Percentiles rank a stretch among this genome's conserved stretches.
These are phyloP conservation scores for Diospyros kaki DNA, from an alignment of 148 eudicot genomes.

Conservation along the genomic window DNA sequence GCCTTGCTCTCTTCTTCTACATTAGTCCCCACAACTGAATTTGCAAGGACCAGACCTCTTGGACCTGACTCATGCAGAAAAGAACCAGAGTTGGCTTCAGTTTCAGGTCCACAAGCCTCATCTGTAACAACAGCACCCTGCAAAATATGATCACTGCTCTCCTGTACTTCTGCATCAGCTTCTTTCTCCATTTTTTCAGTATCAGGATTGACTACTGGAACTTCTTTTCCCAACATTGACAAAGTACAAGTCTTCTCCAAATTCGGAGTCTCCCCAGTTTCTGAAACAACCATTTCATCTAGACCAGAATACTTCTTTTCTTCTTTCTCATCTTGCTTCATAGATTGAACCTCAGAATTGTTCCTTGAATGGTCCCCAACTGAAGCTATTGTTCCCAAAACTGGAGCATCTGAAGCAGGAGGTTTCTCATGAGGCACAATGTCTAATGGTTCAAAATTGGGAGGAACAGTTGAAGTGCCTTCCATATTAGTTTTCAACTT, in stretches of 20 bases:
- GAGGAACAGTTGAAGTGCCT: constrained; percentile 7
- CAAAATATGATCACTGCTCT: neutral
- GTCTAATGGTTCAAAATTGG: constrained; percentile 4
- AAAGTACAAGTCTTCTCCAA: constrained; percentile 1
- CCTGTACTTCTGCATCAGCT: constrained; percentile 9
- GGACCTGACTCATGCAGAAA: constrained; percentile 7
- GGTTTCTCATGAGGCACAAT: constrained; percentile 8
- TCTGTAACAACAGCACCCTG: constrained; percentile 1
- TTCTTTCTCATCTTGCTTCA: constrained; percentile 1
- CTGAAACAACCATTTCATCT: constrained; percentile 6
- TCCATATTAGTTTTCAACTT: neutral
- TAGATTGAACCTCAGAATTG: constrained; percentile 14
- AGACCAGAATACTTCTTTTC: neutral
- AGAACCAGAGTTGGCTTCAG: neutral
- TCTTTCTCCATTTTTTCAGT: neutral
- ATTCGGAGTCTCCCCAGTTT: neutral
- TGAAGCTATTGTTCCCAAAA: constrained; percentile 2
- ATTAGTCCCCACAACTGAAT: neutral
- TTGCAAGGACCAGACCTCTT: constrained; percentile 5
- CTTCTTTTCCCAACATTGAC: neutral
- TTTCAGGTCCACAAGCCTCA: constrained; percentile 1
- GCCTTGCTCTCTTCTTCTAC: constrained; percentile 1
- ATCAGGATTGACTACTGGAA: neutral
- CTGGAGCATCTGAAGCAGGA: constrained; percentile 11
- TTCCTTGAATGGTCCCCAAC: constrained; percentile 3